phyloP scores from a whole-genome alignment of 805 yeast genomes.

The Candida sithepensis region DNA sequence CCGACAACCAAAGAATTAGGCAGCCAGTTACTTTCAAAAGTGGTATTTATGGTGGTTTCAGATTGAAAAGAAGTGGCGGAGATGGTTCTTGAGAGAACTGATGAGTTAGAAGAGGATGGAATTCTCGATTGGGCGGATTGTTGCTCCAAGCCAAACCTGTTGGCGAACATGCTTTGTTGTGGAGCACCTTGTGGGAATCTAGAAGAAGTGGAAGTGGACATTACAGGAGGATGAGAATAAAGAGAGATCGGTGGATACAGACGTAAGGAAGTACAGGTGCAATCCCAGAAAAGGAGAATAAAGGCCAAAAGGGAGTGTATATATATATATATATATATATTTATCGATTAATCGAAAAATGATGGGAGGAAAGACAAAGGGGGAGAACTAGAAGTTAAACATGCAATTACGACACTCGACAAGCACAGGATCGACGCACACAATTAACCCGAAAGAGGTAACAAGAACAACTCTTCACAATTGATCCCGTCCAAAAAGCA shows the following conservation, averaged over 20 bases:
- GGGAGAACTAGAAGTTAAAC: too few species aligned
- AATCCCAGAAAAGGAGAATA: background rate
- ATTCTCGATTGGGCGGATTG: background rate
- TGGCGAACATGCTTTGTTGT: background rate
- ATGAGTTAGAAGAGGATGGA: conserved; percentile 5
- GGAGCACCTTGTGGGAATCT: conserved; percentile 1
- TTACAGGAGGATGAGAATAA: background rate
- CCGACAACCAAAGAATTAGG: conserved; percentile 29
- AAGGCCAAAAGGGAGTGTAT: background rate
- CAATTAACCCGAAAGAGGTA: background rate
- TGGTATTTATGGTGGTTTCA: conserved; percentile 23
- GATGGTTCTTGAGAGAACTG: conserved; percentile 20
- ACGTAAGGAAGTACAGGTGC: background rate
- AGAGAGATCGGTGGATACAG: background rate
- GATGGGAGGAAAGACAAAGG: too few species aligned
- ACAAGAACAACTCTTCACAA: too few species aligned
- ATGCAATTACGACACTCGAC: too few species aligned
- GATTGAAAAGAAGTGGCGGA: conserved; percentile 28
- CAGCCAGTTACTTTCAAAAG: conserved; percentile 32
- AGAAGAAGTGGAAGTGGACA: conserved; percentile 1
- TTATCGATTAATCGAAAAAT: background rate
- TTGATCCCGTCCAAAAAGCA: too few species aligned
- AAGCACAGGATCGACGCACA: background rate
- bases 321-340: background rate
- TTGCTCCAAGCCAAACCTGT: background rate